Base-by-base conservation (phyloP, 2,329 filamentous ascomycete species). In the Neurospora sp. region DNA sequence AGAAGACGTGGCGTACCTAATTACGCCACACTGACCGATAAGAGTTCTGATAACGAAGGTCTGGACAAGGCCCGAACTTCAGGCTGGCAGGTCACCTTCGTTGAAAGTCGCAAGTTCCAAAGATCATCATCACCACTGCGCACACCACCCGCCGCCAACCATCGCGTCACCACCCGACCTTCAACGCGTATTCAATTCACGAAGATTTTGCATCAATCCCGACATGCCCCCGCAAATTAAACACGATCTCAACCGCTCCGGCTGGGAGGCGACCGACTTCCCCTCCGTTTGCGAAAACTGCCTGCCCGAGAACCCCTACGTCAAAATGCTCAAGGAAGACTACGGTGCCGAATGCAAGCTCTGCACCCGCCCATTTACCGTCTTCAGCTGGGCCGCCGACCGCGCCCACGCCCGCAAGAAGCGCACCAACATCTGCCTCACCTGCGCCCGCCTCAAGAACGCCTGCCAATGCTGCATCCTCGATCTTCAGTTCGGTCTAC, bases 401-500 rank as follows among this genome's bases (percentile, higher is more conserved):
- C 92, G 96, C 70, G 96, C 94, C 2, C 86, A 88, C 73, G 89
- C 93, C 36, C 92, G 94, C 72, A 94, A 95, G 80, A 97, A 96
- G 82, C 90, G 92, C 74, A 98, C 95, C 69, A 97, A 92, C 76
- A 96, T 98, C 77, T 99, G 96, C 80, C 85, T 99, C 33, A 99
- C 96, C 52, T 99, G 96, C 83, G 95, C 96, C 28, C 91, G 96
- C 65, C 86, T 98, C 74, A 99, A 99, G 82, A 99, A 99, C 83
- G 98, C 96, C 83, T 99, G 96, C 78, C 96, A 99, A 83, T 95
- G 91, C 82, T 99, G 96, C 84, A 98, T 98, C 93, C 90, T 99
- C 68, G 96, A 99, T 85, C 83, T 99, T 71, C 95, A 92, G 12
- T 99, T 98, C 77, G 96, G 96, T 33, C 85, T 99, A 37, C 96